Evolutionary conservation across 129 eudicot species (phyloP).

Genomic region (Sambucus nigra): DNA sequence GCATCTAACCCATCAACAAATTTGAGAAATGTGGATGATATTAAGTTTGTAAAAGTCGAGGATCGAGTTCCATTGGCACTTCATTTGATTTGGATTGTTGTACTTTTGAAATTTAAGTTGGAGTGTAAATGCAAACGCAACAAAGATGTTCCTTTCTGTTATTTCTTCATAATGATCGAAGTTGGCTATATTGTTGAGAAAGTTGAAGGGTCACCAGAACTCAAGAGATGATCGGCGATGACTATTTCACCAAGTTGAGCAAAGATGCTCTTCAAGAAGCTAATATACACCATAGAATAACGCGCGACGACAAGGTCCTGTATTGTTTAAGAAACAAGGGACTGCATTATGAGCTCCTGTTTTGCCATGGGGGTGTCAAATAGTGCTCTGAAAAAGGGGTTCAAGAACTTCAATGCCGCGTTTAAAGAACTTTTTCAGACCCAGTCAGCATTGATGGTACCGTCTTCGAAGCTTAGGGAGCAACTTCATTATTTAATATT

Average conservation of each 20-base stretch:
- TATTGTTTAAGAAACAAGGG: constrained; percentile 4
- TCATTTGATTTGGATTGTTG: constrained; percentile 25
- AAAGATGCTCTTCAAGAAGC: not conserved
- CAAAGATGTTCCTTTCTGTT: not conserved
- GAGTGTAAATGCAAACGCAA: not conserved
- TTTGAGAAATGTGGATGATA: not conserved
- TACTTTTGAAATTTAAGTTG: constrained; percentile 2
- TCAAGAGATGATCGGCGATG: constrained; percentile 11
- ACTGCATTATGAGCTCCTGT: not conserved
- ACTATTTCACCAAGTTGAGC: not conserved
- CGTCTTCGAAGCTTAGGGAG: not conserved
- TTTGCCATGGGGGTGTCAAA: not conserved
- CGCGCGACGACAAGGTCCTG: constrained; percentile 10
- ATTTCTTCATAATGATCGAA: constrained; percentile 5
- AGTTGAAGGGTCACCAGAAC: constrained; percentile 3
- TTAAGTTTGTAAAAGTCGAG: not conserved
- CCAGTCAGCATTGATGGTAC: not conserved
- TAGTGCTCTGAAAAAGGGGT: not conserved
- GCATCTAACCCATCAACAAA: constrained; percentile 10
- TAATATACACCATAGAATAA: not conserved
- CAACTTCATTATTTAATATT: not conserved
- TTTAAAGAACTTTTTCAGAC: constrained; percentile 1
- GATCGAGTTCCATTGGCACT: constrained; percentile 10
- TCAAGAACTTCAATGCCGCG: constrained; percentile 4
- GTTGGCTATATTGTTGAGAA: not conserved